Evolutionary conservation across 2,329 filamentous ascomycete species (phyloP).

Genomic region (Endoconidiophora polonica): DNA sequence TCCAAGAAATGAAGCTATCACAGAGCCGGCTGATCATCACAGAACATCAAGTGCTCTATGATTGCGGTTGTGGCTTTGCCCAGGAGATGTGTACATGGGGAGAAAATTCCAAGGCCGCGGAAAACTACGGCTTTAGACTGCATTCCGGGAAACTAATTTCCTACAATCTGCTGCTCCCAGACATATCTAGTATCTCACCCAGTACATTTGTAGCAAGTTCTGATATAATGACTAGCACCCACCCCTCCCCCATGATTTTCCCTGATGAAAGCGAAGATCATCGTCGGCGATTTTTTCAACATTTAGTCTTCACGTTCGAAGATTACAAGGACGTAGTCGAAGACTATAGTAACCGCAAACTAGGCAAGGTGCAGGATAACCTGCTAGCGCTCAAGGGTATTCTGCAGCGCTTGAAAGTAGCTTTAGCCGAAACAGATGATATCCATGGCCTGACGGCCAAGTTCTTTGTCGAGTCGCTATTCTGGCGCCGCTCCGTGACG

Average conservation of each 20-base stretch:
- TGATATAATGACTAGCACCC: background rate
- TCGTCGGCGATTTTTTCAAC: background rate
- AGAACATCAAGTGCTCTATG: background rate
- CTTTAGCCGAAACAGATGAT: background rate
- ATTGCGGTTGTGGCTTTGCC: constrained; percentile 6
- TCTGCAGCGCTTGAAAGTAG: background rate
- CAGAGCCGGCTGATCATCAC: constrained; percentile 1
- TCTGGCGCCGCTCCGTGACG: background rate
- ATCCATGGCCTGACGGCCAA: constrained; percentile 1
- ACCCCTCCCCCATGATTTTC: background rate
- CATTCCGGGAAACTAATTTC: background rate
- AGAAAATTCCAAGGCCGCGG: background rate
- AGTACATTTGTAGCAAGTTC: background rate
- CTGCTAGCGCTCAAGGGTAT: constrained; percentile 1
- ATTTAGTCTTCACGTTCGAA: background rate
- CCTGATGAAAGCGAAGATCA: background rate
- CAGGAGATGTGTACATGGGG: constrained; percentile 7
- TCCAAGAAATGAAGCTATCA: constrained; percentile 5
- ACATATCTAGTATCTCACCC: background rate
- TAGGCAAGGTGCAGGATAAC: background rate
- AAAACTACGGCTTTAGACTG: background rate
- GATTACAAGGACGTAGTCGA: constrained; percentile 1
- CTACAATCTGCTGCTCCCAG: no score
- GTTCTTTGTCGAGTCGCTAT: constrained; percentile 2
- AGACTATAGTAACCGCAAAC: background rate